Percentiles rank a stretch among this genome's conserved stretches.
Conservation (phyloP, 495 filamentous ascomycete genomes). For the Pseudomonodictys pantanalensis region DNA sequence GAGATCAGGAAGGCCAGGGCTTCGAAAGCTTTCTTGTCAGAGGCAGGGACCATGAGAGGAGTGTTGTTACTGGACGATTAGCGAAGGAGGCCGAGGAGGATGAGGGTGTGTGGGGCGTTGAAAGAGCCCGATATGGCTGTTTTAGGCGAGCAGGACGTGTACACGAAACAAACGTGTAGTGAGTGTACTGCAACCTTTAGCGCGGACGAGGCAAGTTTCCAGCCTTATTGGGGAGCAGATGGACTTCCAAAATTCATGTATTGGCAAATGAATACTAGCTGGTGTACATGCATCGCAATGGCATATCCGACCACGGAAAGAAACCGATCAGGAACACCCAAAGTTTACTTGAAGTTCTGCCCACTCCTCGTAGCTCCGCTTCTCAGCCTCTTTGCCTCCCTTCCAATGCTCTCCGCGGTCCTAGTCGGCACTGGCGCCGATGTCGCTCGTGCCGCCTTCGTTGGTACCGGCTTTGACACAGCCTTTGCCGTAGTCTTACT, state of each 20-base stretch:
- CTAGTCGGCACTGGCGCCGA: neutral
- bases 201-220: no score
- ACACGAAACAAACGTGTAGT: no score
- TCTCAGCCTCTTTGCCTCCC: neutral
- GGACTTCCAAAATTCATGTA: no score
- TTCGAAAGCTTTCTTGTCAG: slow-evolving; percentile 60
- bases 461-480: no score
- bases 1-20: slow-evolving; percentile 26
- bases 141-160: neutral
- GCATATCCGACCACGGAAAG: neutral
- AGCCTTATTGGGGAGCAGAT: no score
- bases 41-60: slow-evolving; percentile 57
- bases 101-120: slow-evolving; percentile 56
- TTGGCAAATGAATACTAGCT: no score
- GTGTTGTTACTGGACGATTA: slow-evolving; percentile 59
- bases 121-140: neutral
- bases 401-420: neutral
- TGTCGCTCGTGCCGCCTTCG: neutral
- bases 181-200: no score
- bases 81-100: slow-evolving; percentile 57
- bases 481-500: no score
- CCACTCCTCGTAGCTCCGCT: slow-evolving; percentile 11
- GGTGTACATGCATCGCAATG: neutral
- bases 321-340: neutral
- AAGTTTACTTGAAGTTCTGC: neutral